Conservation (phyloP, 345 rosid genomes). For the Aurinia saxatilis region DNA sequence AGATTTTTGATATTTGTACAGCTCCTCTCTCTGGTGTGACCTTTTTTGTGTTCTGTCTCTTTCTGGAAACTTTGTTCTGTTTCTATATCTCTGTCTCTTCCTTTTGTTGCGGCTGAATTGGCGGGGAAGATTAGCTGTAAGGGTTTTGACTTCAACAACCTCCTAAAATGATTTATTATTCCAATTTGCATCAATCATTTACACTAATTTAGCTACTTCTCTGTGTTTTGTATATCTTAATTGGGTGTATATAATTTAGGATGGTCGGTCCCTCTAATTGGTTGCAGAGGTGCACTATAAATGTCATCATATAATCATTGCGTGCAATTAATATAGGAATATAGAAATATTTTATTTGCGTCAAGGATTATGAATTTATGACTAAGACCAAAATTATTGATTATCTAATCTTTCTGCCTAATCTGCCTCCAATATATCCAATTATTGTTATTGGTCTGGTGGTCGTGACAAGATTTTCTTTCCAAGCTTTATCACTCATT, state of each 20-base stretch:
- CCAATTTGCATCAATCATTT: conserved; percentile 10
- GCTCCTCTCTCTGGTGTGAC: conserved; percentile 5
- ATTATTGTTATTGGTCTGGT: neutral
- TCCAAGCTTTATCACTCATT: too few relatives aligned
- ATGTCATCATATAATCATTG: conserved; percentile 19
- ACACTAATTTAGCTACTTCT: neutral
- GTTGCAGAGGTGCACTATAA: conserved; percentile 22
- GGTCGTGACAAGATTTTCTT: too few relatives aligned
- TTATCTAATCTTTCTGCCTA: neutral
- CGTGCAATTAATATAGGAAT: neutral
- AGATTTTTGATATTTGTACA: conserved; percentile 9
- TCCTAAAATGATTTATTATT: too few relatives aligned
- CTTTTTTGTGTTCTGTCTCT: conserved; percentile 18
- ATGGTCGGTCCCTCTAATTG: too few relatives aligned
- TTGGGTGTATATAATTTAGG: neutral
- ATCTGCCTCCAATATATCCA: too few relatives aligned
- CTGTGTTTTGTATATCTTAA: neutral
- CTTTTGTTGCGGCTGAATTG: conserved; percentile 21
- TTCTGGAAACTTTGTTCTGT: neutral
- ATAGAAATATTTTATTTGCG: neutral
- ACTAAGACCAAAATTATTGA: conserved; percentile 1
- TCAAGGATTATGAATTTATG: conserved; percentile 6
- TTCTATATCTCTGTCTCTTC: conserved; percentile 18
- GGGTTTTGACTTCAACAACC: conserved; percentile 13
- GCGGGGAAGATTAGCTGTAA: conserved; percentile 19